Conservation (phyloP, 2,329 filamentous ascomycete genomes). For the Calonectria naviculata region DNA sequence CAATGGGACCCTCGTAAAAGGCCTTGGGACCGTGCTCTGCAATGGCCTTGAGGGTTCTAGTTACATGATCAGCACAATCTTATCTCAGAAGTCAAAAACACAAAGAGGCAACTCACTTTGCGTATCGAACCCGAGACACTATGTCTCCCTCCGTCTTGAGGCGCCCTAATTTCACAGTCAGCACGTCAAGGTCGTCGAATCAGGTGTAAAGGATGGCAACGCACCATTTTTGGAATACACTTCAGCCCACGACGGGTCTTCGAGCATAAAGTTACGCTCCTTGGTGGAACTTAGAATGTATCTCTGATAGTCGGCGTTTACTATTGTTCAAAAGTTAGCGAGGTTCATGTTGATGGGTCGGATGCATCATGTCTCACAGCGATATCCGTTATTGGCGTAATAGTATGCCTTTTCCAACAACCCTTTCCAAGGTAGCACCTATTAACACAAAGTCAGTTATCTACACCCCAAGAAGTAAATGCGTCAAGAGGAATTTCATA, state of each 20-base stretch:
- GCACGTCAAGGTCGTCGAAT: neutral
- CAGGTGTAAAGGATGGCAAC: neutral
- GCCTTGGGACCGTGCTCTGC: slow-evolving; percentile 77
- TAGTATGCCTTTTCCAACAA: slow-evolving; percentile 80
- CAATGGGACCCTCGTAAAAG: slow-evolving; percentile 80
- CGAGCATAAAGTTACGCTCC: slow-evolving; percentile 71
- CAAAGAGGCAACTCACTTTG: slow-evolving; percentile 49
- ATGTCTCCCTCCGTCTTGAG: slow-evolving; percentile 78
- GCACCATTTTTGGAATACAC: slow-evolving; percentile 87
- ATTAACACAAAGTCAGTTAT: slow-evolving; percentile 1
- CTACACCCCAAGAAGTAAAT: neutral
- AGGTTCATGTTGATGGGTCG: slow-evolving; percentile 14
- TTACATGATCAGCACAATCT: slow-evolving; percentile 11
- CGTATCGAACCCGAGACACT: slow-evolving; percentile 85
- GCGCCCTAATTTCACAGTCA: slow-evolving; percentile 56
- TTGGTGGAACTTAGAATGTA: slow-evolving; percentile 72
- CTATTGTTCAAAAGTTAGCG: slow-evolving; percentile 49
- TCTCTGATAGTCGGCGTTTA: slow-evolving; percentile 78
- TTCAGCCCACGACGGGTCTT: slow-evolving; percentile 83
- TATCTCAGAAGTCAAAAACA: neutral
- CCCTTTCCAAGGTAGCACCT: slow-evolving; percentile 73
- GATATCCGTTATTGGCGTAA: slow-evolving; percentile 80
- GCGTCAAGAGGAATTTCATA: slow-evolving; percentile 45
- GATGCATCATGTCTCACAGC: slow-evolving; percentile 42
- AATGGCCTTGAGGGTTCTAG: slow-evolving; percentile 77